A percentile compares a stretch with the other conserved stretches of the same genome.
These are phyloP conservation scores for Boletus bicolor DNA, from an alignment of 768 basidiomycete genomes.

Conservation along the genomic window DNA sequence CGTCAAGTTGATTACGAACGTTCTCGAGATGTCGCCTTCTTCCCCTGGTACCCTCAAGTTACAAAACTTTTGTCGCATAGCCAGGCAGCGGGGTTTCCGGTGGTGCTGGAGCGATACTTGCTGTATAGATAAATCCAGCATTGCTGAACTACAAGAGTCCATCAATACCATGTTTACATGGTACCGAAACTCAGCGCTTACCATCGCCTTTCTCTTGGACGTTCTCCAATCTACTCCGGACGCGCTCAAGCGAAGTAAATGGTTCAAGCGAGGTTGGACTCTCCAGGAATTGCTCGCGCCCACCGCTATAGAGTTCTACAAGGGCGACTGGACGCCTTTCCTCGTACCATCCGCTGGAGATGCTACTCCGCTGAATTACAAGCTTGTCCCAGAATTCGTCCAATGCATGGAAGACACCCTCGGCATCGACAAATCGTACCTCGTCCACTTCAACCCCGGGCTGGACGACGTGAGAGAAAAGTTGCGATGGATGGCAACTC, in stretches of 20 bases:
- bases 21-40: slow-evolving; percentile 19
- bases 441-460: slow-evolving; percentile 25
- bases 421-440: slow-evolving; percentile 18
- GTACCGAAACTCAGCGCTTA: slow-evolving; percentile 30
- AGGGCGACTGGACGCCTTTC: slow-evolving; percentile 26
- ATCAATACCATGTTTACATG: slow-evolving; percentile 34
- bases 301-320: slow-evolving; percentile 22
- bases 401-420: slow-evolving; percentile 15
- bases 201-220: slow-evolving; percentile 29
- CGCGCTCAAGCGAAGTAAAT: slow-evolving; percentile 19
- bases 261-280: slow-evolving; percentile 30
- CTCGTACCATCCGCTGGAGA: not conserved
- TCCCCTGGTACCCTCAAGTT: slow-evolving; percentile 20
- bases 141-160: slow-evolving; percentile 30
- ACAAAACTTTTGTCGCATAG: slow-evolving; percentile 21
- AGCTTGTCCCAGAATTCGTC: slow-evolving; percentile 20
- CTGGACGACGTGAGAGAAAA: slow-evolving; percentile 25
- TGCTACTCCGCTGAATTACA: slow-evolving; percentile 17
- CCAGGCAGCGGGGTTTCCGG: slow-evolving; percentile 14
- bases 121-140: slow-evolving; percentile 31
- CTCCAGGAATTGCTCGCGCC: slow-evolving; percentile 31
- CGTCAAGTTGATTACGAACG: slow-evolving; percentile 5
- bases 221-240: slow-evolving; percentile 11
- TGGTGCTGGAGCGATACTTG: slow-evolving; percentile 33
- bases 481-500: slow-evolving; percentile 27